These are phyloP conservation scores for Daldinia caldariorum DNA, from an alignment of 495 filamentous ascomycete species.

Conservation along the genomic window DNA sequence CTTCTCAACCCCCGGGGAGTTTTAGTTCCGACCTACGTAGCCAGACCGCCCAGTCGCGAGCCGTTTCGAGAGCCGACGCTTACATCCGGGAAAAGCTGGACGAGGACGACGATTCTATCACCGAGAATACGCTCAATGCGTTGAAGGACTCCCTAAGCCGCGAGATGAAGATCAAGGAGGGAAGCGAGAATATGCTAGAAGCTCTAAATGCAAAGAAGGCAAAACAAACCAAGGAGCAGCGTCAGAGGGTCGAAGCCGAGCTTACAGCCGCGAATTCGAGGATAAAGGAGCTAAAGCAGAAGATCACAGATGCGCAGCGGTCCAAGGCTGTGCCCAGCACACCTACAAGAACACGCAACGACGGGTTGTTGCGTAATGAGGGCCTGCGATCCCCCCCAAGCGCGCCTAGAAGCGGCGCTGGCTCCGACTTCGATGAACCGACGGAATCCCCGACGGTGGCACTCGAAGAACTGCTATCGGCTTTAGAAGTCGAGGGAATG, in stretches of 20 bases:
- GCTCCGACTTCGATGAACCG: conserved; percentile 71
- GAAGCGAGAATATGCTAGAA: conserved; percentile 96
- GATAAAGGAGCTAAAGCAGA: conserved; percentile 81
- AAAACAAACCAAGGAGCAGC: conserved; percentile 94
- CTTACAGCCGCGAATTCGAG: conserved; percentile 90
- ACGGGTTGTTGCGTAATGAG: conserved; percentile 71
- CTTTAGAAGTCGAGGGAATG: conserved; percentile 85
- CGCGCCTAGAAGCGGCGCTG: conserved; percentile 59
- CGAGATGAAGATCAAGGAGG: conserved; percentile 96
- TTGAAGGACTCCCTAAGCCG: conserved; percentile 86
- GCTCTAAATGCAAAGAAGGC: conserved; percentile 93
- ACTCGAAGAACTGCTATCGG: conserved; percentile 86
- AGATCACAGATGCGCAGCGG: conserved; percentile 74
- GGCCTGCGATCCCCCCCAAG: conserved; percentile 73
- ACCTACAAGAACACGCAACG: conserved; percentile 73
- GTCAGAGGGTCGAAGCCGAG: conserved; percentile 86
- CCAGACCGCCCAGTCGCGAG: conserved; percentile 71
- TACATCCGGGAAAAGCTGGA: conserved; percentile 69
- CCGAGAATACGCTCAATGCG: conserved; percentile 77
- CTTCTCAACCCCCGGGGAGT: conserved; percentile 82
- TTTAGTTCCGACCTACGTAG: conserved; percentile 92
- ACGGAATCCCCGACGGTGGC: conserved; percentile 91
- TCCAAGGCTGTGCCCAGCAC: conserved; percentile 73
- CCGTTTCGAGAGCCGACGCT: conserved; percentile 73
- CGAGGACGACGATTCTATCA: conserved; percentile 67